phyloP scores from a whole-genome alignment of 1,139 yeast species.

The Sugiyamaella neomexicana region DNA sequence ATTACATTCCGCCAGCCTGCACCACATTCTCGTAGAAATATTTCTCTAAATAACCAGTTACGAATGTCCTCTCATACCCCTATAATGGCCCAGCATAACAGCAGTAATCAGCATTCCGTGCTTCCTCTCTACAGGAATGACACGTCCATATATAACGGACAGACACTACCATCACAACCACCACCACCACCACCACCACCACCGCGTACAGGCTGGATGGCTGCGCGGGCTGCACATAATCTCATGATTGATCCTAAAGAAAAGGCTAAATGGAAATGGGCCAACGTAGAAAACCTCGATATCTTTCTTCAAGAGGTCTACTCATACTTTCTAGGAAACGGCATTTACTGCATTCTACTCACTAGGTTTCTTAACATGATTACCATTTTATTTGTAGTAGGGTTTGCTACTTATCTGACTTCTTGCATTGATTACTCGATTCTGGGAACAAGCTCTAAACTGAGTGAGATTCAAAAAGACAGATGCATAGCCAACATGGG shows the following conservation, averaged over 20 bases:
- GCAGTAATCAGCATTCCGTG: conserved; percentile 7
- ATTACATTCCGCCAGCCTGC: background rate
- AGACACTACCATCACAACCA: too few species aligned
- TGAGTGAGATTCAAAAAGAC: conserved; percentile 55
- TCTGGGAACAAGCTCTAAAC: conserved; percentile 42
- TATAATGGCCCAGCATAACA: background rate
- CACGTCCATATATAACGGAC: background rate
- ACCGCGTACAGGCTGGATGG: conserved; percentile 1
- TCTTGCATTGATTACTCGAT: conserved; percentile 75
- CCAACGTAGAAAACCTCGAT: conserved; percentile 89
- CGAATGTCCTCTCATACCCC: background rate
- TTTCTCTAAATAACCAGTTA: background rate
- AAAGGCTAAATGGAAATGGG: conserved; percentile 92
- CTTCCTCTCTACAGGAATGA: conserved; percentile 10
- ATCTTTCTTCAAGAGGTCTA: conserved; percentile 80
- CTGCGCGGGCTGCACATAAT: conserved; percentile 4
- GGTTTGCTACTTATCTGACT: conserved; percentile 74
- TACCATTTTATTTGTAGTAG: conserved; percentile 74
- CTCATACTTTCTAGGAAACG: conserved; percentile 81
- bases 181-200: background rate
- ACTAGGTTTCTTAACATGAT: conserved; percentile 62
- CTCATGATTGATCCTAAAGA: conserved; percentile 56
- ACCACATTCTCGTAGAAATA: background rate
- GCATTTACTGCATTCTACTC: conserved; percentile 71
- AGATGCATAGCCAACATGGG: conserved; percentile 59